Evolutionary conservation across 23 red algal genomes (phyloP), one percentile per base, ranked within the genome.

Genomic region (Rhodosorus marinus): DNA sequence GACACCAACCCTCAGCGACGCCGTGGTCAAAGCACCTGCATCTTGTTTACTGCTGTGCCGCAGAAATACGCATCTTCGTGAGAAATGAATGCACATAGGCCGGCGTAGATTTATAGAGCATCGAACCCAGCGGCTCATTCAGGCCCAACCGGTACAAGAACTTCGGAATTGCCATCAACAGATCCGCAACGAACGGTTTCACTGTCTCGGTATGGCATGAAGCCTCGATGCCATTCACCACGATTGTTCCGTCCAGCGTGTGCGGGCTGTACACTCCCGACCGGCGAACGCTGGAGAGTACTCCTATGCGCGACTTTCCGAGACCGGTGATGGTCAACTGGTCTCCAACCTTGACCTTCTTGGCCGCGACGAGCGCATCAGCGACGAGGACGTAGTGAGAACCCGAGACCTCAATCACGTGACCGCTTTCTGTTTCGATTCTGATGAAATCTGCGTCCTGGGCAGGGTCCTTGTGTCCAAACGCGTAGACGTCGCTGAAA

Each of bases 401-500:
- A 25, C 36, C 49, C 6, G 75, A 68, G n/a, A 68, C 23, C 26
- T 57, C 51, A 0, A 81, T 33, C 3, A 34, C 20, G 26, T 79
- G 4, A 68, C 31, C 60, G 1, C 35, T 45, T 26, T 30, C 49
- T 38, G 62, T 54, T 31, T 57, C 22, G 47, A 82, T 64, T 47
- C 49, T 52, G 8, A 82, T 61, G 32, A 52, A 82, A 24, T 45
- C 31, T 1, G 76, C 49, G 20, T 47, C 24, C 1, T 19, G 19
- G 1, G 67, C 17, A 5, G 65, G 47, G 23, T 25, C 23, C 29
- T 66, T 57, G 60, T 82, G 76, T 7, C 61, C 60, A 31, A 67
- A 82, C 42, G 69, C 62, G 64, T 52, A 82, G 15, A 82, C 31
- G 53, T 82, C 76, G 22, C 66, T 72, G 45, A 72, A 67, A 20